These are phyloP conservation scores for Neovahlkampfia damariscottae DNA, from an alignment of 78 protist species.

Conservation along the genomic window DNA sequence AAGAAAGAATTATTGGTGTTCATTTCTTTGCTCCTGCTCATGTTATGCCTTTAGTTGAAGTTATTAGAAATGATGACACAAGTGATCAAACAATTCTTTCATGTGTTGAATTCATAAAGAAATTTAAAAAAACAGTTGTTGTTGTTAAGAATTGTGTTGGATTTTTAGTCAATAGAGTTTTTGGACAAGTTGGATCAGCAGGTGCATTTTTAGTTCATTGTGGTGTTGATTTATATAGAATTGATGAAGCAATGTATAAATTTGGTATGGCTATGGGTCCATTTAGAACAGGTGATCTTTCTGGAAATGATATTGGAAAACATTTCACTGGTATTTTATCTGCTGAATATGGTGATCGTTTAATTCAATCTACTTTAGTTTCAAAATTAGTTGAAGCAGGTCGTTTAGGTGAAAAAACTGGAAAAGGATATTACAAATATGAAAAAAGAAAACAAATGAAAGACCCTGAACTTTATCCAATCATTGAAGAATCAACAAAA, in stretches of 20 bases:
- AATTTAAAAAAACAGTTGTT: slow-evolving; percentile 36
- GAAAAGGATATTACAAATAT: slow-evolving; percentile 26
- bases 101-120: slow-evolving; percentile 11
- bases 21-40: slow-evolving; percentile 64
- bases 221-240: slow-evolving; percentile 1
- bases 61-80: slow-evolving; percentile 1
- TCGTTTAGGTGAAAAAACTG: slow-evolving; percentile 37
- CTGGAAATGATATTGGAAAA: slow-evolving; percentile 37
- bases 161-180: slow-evolving; percentile 47
- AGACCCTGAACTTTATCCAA: not conserved
- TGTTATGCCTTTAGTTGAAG: slow-evolving; percentile 58
- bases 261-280: slow-evolving; percentile 57
- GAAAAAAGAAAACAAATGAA: not conserved
- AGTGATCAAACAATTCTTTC: slow-evolving; percentile 2
- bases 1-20: slow-evolving; percentile 27
- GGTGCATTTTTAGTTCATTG: slow-evolving; percentile 26
- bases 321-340: not conserved
- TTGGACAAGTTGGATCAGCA: slow-evolving; percentile 7
- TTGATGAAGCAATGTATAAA: slow-evolving; percentile 22
- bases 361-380: not conserved
- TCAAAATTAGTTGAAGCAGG: not conserved
- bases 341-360: slow-evolving; percentile 28
- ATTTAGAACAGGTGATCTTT: slow-evolving; percentile 31
- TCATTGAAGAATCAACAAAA: not conserved
- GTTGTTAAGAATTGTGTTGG: slow-evolving; percentile 52